Conservation (phyloP, 306 rosid genomes). For the Sphenostylis stenocarpa region DNA sequence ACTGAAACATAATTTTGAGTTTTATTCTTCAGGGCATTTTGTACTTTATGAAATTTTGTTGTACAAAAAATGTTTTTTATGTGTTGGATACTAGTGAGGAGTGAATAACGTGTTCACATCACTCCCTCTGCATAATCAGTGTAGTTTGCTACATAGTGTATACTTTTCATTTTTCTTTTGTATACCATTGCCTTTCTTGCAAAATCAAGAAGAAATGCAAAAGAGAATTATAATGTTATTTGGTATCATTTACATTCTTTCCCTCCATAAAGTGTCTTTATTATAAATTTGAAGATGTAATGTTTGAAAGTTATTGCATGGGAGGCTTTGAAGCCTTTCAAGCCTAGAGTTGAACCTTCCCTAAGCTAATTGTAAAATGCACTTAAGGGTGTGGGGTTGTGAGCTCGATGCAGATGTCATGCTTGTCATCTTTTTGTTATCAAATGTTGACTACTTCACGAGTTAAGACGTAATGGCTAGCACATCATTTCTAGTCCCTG, state of each 20-base stretch:
- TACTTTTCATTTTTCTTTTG: slow-evolving; percentile 36
- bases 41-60: slow-evolving; percentile 46
- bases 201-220: slow-evolving; percentile 31
- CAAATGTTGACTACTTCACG: slow-evolving; percentile 5
- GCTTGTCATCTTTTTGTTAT: slow-evolving; percentile 27
- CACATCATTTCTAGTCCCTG: slow-evolving; percentile 20
- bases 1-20: slow-evolving; percentile 33
- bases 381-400: slow-evolving; percentile 23
- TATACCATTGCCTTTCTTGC: slow-evolving; percentile 37
- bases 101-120: slow-evolving; percentile 45
- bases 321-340: neutral
- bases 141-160: slow-evolving; percentile 39
- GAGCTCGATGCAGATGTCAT: slow-evolving; percentile 33
- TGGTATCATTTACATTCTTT: slow-evolving; percentile 21
- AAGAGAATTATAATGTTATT: slow-evolving; percentile 17
- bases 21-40: slow-evolving; percentile 18
- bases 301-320: neutral
- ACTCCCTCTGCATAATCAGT: slow-evolving; percentile 33
- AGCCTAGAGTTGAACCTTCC: slow-evolving; percentile 9
- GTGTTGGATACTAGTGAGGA: slow-evolving; percentile 31
- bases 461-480: slow-evolving; percentile 4
- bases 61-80: slow-evolving; percentile 54
- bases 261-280: neutral
- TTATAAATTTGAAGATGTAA: neutral
- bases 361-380: neutral